These are phyloP conservation scores for Ramalina intermedia DNA, from an alignment of 495 filamentous ascomycete genomes.

Conservation along the genomic window DNA sequence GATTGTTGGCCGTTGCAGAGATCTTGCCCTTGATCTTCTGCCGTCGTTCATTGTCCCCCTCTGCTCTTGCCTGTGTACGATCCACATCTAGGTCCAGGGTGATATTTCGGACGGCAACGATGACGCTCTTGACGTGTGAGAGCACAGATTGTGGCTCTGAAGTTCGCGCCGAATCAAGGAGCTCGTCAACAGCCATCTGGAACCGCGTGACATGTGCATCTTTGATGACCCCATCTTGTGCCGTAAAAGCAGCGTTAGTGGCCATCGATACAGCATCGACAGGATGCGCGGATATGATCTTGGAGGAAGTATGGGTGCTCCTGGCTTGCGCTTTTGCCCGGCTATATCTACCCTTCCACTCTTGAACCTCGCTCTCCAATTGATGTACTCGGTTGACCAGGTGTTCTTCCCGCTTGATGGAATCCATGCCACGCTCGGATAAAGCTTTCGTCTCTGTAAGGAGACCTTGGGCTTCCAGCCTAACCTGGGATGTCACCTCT, in stretches of 20 bases:
- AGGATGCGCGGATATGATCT: conserved; percentile 49
- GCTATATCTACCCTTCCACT: conserved; percentile 83
- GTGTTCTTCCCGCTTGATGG: conserved; percentile 67
- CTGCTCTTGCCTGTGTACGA: conserved; percentile 30
- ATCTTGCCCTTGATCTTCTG: conserved; percentile 62
- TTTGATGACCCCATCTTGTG: conserved; percentile 62
- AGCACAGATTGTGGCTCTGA: conserved; percentile 60
- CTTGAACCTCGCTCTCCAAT: conserved; percentile 66
- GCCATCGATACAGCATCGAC: conserved; percentile 47
- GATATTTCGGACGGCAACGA: conserved; percentile 65
- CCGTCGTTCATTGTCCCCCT: conserved; percentile 27
- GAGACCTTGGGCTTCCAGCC: conserved; percentile 69
- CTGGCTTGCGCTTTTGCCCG: conserved; percentile 75
- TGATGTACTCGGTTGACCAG: conserved; percentile 55
- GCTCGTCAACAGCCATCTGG: conserved; percentile 87
- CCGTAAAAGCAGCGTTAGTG: conserved; percentile 56
- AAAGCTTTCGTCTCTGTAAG: conserved; percentile 79
- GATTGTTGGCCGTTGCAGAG: conserved; percentile 83
- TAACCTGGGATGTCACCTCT: conserved; percentile 77
- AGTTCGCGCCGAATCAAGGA: conserved; percentile 60
- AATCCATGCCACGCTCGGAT: conserved; percentile 61
- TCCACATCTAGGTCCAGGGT: conserved; percentile 69
- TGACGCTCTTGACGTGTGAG: conserved; percentile 66
- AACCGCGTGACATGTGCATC: conserved; percentile 90
- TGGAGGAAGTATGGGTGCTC: conserved; percentile 63